Percentiles rank a stretch among this genome's conserved stretches.
These are phyloP conservation scores for Phytophthora litchii DNA, from an alignment of 352 stramenopile species.

Conservation along the genomic window DNA sequence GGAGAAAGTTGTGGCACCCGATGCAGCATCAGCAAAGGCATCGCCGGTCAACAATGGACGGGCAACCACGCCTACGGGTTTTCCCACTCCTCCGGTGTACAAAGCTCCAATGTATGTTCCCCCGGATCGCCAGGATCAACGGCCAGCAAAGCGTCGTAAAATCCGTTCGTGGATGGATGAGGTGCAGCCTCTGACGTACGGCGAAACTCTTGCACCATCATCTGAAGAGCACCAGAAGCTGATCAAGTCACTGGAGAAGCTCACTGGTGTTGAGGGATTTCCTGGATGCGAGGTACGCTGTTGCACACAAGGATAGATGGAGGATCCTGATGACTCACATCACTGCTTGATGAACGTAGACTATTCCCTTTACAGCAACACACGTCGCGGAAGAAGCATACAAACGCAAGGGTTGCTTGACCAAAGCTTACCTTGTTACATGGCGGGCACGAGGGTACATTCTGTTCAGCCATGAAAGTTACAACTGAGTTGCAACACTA, in stretches of 20 bases:
- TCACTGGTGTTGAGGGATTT: constrained; percentile 79
- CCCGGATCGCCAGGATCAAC: constrained; percentile 57
- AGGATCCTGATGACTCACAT: background rate
- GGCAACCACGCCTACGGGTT: constrained; percentile 26
- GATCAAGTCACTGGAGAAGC: constrained; percentile 58
- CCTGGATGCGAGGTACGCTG: constrained; percentile 78
- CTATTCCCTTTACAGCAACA: constrained; percentile 85
- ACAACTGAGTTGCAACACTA: constrained; percentile 2
- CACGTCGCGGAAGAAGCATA: constrained; percentile 77
- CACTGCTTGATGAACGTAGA: constrained; percentile 40
- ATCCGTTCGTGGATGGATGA: constrained; percentile 89
- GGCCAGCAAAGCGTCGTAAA: constrained; percentile 81
- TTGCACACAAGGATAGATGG: background rate
- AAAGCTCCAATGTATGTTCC: constrained; percentile 77
- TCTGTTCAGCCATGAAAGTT: background rate
- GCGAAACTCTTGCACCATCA: constrained; percentile 57
- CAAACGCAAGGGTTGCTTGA: constrained; percentile 76
- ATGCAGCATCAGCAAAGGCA: constrained; percentile 10
- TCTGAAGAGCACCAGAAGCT: constrained; percentile 73
- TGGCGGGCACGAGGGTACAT: constrained; percentile 83
- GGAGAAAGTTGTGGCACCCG: constrained; percentile 19
- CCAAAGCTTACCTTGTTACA: constrained; percentile 84
- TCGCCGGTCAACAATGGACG: constrained; percentile 35
- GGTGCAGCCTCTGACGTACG: constrained; percentile 64
- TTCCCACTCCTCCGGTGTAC: constrained; percentile 58